Evolutionary conservation across 1,139 yeast genomes (phyloP), one percentile per base, ranked within the genome.

Genomic region (Diutina mesorugosa): DNA sequence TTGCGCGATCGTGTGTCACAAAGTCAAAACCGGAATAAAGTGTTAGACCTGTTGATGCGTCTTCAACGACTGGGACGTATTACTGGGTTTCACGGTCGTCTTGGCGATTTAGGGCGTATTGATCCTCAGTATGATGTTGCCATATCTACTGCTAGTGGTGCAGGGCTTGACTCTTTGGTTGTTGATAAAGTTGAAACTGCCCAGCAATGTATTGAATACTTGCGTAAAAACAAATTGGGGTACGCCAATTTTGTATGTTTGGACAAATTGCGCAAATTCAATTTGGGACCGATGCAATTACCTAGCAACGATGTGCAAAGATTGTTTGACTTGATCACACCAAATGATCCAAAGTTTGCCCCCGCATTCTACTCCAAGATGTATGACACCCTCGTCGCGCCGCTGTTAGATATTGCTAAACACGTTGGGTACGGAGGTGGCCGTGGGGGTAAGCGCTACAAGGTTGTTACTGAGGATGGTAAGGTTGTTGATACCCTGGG

Each of bases 161-260:
- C 96, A 1, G 85, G 93, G 9, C 74, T 95, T 58, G 96, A 91
- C 66, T 93, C 95, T 57, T 83, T 90, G 77, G 98, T 95, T 21
- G 98, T 95, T 3, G 97, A 90, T 56, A 84, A 91, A 0, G 98
- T 93, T 9, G 97, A 89, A 63, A 86, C 89, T 38, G 99, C 97
- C 0, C 97, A 90, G 67, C 83, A 82, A 55, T 93, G 99, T 69
- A 88, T 95, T 59, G 95, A 89, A 57, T 87, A 89, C 63, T 76
- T 95, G 65, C 78, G 98, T 59, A 85, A 86, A 64, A 87, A 88
- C 64, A 85, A 85, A 60, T 75, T 91, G 47, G 99, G 99, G 0
- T 86, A 91, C 62, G 97, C 97, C 6, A 84, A 87, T 60, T 93
- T 95, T 66, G 87, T 93, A 59, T 79, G 95, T 50, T 74, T 95